These are phyloP conservation scores for Aristolochia fimbriata DNA, from an alignment of 164 flowering plant species.

Conservation along the genomic window DNA sequence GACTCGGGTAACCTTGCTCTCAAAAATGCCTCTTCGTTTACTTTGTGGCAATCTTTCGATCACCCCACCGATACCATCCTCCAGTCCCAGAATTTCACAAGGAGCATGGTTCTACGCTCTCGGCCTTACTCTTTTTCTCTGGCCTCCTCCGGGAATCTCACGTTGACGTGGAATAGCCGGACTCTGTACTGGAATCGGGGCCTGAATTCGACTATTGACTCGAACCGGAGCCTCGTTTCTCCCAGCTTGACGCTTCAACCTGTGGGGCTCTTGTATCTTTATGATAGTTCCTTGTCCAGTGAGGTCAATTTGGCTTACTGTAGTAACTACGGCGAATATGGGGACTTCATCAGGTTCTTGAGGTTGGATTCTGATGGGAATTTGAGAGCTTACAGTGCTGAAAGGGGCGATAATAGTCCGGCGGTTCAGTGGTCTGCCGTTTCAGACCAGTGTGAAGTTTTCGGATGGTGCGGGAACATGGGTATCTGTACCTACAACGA, in stretches of 20 bases:
- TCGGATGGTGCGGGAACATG: slow-evolving; percentile 69
- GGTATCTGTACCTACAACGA: slow-evolving; percentile 76
- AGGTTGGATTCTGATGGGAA: slow-evolving; percentile 77
- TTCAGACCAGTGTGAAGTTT: slow-evolving; percentile 64
- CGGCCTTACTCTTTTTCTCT: slow-evolving; percentile 26
- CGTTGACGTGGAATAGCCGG: slow-evolving; percentile 21
- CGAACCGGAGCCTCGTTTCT: slow-evolving; percentile 20
- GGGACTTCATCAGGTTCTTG: slow-evolving; percentile 42
- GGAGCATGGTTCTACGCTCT: slow-evolving; percentile 9
- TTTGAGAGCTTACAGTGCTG: slow-evolving; percentile 62
- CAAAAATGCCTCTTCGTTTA: neutral
- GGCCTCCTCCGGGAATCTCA: slow-evolving; percentile 19
- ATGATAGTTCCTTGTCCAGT: slow-evolving; percentile 24
- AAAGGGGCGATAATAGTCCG: slow-evolving; percentile 18
- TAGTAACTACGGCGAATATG: slow-evolving; percentile 63
- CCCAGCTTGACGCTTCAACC: slow-evolving; percentile 40
- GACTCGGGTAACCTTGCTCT: slow-evolving; percentile 17
- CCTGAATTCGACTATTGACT: slow-evolving; percentile 16
- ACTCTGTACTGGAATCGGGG: slow-evolving; percentile 22
- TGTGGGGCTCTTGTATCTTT: slow-evolving; percentile 43
- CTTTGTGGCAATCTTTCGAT: slow-evolving; percentile 27
- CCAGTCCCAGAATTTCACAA: slow-evolving; percentile 22
- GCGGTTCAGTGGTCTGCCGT: slow-evolving; percentile 67
- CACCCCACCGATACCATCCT: slow-evolving; percentile 33
- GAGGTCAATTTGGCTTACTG: slow-evolving; percentile 40